Conservation (phyloP, 192 early-diverging fungal species). For the Linnemannia hyalina region DNA sequence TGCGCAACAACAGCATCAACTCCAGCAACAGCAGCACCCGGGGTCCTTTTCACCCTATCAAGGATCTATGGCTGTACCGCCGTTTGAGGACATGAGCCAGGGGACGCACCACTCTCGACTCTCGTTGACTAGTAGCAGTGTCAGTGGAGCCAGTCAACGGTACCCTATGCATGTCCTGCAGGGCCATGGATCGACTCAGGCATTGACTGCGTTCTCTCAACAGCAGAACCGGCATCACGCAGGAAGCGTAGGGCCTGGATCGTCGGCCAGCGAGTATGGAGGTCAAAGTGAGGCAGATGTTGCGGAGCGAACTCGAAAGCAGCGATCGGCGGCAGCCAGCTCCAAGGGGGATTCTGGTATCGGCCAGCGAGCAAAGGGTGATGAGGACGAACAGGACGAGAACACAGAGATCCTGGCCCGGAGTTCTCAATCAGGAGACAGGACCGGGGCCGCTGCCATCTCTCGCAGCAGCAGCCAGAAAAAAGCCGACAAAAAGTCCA, state of each 20-base stretch:
- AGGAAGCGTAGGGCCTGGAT: background rate
- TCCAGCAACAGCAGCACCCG: conserved; percentile 11
- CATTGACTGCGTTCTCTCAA: conserved; percentile 1
- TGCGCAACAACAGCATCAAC: conserved; percentile 36
- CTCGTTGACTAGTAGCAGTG: conserved; percentile 26
- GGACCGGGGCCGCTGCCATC: background rate
- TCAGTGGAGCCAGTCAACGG: conserved; percentile 5
- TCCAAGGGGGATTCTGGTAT: background rate
- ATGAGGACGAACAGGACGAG: conserved; percentile 25
- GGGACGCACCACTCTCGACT: conserved; percentile 5
- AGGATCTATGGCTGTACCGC: background rate
- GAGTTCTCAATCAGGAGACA: conserved; percentile 4
- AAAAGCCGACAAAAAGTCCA: background rate
- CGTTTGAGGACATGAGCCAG: conserved; percentile 25
- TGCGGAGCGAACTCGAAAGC: background rate
- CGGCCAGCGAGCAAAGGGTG: background rate
- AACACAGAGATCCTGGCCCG: conserved; percentile 25
- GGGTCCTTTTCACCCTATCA: conserved; percentile 25
- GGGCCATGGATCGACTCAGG: conserved; percentile 15
- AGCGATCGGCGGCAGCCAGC: background rate
- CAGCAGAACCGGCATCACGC: background rate
- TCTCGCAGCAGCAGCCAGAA: background rate
- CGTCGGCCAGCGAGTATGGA: conserved; percentile 7
- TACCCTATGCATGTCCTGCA: conserved; percentile 23
- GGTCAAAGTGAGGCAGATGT: background rate